Base-by-base conservation (phyloP, 2,329 filamentous ascomycete genomes). In the Alternaria hordeiaustralica region DNA sequence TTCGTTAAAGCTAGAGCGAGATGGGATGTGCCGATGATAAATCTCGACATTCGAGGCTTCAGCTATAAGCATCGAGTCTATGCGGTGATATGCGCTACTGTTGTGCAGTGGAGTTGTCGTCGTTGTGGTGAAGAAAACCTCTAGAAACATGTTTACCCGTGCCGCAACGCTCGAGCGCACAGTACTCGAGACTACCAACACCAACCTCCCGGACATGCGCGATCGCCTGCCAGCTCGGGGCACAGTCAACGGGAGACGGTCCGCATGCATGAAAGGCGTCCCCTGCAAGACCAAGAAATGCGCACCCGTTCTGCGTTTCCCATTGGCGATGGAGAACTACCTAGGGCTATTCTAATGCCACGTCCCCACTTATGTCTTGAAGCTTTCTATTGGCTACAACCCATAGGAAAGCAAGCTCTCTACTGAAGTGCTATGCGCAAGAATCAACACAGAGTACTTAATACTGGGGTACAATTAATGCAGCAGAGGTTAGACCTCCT, bases 221-320 rank as follows among this genome's bases (percentile, higher is more conserved):
- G 11, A 59, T 62, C 50, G 60, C 51, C 60, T 67, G 68, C 68
- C 44, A 58, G 54, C 47, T 56, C 53, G 68, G 28, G 71, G 71
- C 72, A 73, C 68, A 67, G 72, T 71, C 50, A 10, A 63, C 70
- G 70, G 64, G 68, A 67, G 62, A 65, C 68, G 66, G 64, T 61
- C 68, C 68, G 70, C 69, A 65, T 73, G 71, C 68, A 72, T 68
- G 57, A 69, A 68, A 45, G 53, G 30, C 33, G 20, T 26, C 63
- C 65, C 64, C 60, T 71, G 65, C 63, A 58, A 43, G 9, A 33
- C 45, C 53, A 28, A 55, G 49, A 64, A 62, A 65, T 65, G 55
- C 58, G 56, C 36, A 21, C 36, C 25, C 33, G n/a, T 49, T 43
- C 20, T 12, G 30, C 26, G 21, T 3, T 28, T 63, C 60, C 55